Evolutionary conservation across 148 eudicot genomes (phyloP), one percentile per base, ranked within the genome.

Genomic region (Diospyros kaki): DNA sequence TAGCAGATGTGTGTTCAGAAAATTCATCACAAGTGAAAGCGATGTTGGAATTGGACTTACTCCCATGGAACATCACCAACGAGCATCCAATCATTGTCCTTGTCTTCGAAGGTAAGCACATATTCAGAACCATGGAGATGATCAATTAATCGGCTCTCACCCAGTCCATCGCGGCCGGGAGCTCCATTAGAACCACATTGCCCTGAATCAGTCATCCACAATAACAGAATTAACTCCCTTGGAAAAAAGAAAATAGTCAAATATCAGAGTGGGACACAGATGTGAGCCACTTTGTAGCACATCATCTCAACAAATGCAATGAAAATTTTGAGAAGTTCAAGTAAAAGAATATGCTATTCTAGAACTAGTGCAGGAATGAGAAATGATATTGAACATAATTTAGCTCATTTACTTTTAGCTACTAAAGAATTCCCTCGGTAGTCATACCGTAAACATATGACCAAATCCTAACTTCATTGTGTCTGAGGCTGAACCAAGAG

Each of bases 81-180:
- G 11, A 88, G 91, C 91, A 88, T 85, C 89, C 91, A 88, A 12
- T 88, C 91, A 41, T 87, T 88, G 53, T 88, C 91, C 44, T 83
- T 88, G 62, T 88, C 91, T 77, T 88, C 91, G 53, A 85, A 88
- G 40, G 89, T 81, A 5, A 86, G 80, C 61, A 82, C 89, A 56
- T 85, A 85, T 3, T 88, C 91, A 2, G 91, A 85, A 41, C 85
- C 88, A 73, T 77, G 86, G 53, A 86, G 28, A 69, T 78, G 82
- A 80, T 86, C 89, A 15, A 77, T 82, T 58, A 84, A 71, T 65
- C 84, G 84, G 76, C 85, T 82, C 55, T 86, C 89, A 38, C 79
- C 84, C 81, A 77, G 67, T 78, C 84, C 74, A 83, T 85, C 80
- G 64, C 81, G 68, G 82, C 85, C 73, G 81, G 58, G 76, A 73